Conservation (phyloP, 1,139 yeast genomes). For the Zygoascus meyerae region DNA sequence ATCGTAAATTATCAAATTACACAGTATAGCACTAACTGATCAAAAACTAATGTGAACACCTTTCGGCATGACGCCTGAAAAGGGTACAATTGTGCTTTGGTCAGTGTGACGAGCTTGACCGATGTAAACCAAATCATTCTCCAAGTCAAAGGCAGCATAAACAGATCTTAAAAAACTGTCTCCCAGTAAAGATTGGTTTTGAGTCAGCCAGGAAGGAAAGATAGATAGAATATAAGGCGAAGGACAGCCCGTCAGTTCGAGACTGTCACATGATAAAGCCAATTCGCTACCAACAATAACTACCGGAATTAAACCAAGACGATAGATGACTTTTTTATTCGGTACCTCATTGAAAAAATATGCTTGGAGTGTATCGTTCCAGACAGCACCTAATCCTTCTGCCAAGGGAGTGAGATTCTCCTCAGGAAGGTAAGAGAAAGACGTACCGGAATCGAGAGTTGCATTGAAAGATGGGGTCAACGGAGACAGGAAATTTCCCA, state of each 20-base stretch:
- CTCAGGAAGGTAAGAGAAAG: slow-evolving; percentile 22
- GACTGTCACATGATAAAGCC: slow-evolving; percentile 15
- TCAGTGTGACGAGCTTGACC: slow-evolving; percentile 47
- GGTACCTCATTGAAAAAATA: slow-evolving; percentile 14
- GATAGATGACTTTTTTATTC: slow-evolving; percentile 28
- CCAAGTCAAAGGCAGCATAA: slow-evolving; percentile 73
- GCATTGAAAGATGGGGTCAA: slow-evolving; percentile 6
- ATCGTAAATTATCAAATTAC: too few relatives aligned
- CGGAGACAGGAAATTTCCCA: slow-evolving; percentile 24
- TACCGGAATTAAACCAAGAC: slow-evolving; percentile 40
- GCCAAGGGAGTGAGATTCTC: slow-evolving; percentile 16
- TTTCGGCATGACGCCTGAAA: neutral
- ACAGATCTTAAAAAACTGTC: slow-evolving; percentile 69
- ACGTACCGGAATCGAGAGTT: slow-evolving; percentile 10
- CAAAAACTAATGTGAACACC: neutral
- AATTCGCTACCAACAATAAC: slow-evolving; percentile 39
- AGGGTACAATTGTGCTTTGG: neutral
- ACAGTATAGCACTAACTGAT: neutral
- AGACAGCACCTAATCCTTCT: slow-evolving; percentile 18
- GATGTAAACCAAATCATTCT: slow-evolving; percentile 52
- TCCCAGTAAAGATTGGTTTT: slow-evolving; percentile 46
- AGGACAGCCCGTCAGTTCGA: slow-evolving; percentile 41
- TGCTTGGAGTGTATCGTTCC: slow-evolving; percentile 8
- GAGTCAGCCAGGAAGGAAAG: slow-evolving; percentile 22
- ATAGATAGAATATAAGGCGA: slow-evolving; percentile 18